Evolutionary conservation across 176 grass and related monocot species (phyloP), one percentile per base, ranked within the genome.

Genomic region (Neostapfia colusana): DNA sequence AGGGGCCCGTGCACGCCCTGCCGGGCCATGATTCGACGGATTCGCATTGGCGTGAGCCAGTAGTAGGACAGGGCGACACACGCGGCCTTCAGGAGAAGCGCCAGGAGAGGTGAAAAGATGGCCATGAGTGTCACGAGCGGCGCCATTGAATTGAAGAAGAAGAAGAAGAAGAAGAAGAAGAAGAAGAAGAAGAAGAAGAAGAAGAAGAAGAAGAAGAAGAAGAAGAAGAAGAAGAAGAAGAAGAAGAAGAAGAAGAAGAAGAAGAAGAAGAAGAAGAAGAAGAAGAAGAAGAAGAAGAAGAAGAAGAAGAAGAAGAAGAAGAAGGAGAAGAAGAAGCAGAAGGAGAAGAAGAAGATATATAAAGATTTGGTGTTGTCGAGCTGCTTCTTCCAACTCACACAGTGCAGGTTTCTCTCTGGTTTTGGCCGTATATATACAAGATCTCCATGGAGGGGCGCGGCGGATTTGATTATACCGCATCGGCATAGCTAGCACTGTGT

Each of bases 41-140:
- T 92, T 38, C 87, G 63, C 75, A 77, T 74, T 24, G 95, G 95
- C 42, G 80, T 88, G 77, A 88, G 62, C 26, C 79, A 54, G 89
- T 98, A 98, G 69, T 74, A 98, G 23, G 85, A 88, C 26, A 98
- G 42, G 51, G 85, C 82, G 23, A 98, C 46, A 91, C 95, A 94
- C 10, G 46, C 58, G 8, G 85, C 87, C 60, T 76, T 74, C 57
- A 90, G 45, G 4, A 98, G 48, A 23, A 94, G 27, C 72, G 56
- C 50, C 43, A 65, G 16, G n/a, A 74, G 34, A 61, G 80, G 56
- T 35, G 79, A 80, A 3, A 76, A 39, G 28, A 72, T 17, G 27
- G 73, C 54, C 69, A 79, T 12, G 37, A 89, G 65, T 3, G 57
- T 54, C 42, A 64, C 41, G 10, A 40, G 57, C 61, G 45, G 81